Conservation (phyloP, 768 basidiomycete species). For the Clitopilus passeckerianus region DNA sequence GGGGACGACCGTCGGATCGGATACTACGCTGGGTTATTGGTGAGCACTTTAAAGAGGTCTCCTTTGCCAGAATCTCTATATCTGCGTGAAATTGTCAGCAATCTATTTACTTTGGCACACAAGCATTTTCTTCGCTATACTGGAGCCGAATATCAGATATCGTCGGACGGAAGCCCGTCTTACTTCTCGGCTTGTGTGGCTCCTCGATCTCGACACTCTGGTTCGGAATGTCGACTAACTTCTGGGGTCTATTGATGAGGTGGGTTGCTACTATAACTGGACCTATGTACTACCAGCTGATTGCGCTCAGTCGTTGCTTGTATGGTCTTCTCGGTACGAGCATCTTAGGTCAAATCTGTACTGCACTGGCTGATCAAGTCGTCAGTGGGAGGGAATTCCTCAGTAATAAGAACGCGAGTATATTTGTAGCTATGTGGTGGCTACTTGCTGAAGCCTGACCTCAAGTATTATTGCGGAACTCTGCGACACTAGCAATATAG, state of each 20-base stretch:
- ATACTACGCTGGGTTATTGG: constrained; percentile 40
- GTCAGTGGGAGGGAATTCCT: not conserved
- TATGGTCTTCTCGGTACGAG: not conserved
- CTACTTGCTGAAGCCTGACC: not conserved
- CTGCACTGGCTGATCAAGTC: too few species aligned
- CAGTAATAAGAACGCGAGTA: not conserved
- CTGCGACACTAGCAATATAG: not conserved
- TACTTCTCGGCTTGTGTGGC: not conserved
- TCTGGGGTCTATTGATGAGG: not conserved
- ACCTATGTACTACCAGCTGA: not conserved
- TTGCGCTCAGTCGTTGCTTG: not conserved
- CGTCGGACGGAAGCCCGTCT: not conserved
- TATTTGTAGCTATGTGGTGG: not conserved
- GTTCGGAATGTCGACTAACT: not conserved
- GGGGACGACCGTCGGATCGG: constrained; percentile 36
- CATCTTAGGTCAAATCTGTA: not conserved
- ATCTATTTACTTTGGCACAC: not conserved
- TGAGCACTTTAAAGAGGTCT: constrained; percentile 10
- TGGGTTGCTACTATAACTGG: not conserved
- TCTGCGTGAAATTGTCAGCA: not conserved
- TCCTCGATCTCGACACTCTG: not conserved
- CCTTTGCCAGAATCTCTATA: not conserved
- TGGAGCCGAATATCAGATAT: not conserved
- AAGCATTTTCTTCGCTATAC: not conserved
- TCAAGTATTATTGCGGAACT: not conserved